Percentiles rank a stretch among this genome's conserved stretches.
Conservation (phyloP, 768 basidiomycete genomes). For the Mycena floridula region DNA sequence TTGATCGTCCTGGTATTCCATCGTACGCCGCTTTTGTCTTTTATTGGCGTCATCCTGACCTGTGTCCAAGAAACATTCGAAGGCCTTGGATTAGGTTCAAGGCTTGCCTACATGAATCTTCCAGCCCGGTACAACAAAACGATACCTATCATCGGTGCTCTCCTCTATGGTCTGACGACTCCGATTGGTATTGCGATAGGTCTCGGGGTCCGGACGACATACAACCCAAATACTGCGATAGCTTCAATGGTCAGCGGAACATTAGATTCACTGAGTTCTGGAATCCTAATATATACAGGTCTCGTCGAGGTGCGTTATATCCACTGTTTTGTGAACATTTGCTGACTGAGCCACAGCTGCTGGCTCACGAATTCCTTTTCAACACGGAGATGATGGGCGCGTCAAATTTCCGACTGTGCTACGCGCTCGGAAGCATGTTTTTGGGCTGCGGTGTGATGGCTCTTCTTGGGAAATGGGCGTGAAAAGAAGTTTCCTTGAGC, state of each 20-base stretch:
- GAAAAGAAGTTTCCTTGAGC: too few relatives aligned
- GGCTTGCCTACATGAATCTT: constrained; percentile 72
- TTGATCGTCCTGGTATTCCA: constrained; percentile 90
- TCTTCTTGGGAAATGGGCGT: constrained; percentile 87
- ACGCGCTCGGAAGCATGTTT: constrained; percentile 74
- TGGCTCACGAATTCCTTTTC: constrained; percentile 94
- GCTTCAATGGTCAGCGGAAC: constrained; percentile 81
- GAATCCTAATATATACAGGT: constrained; percentile 85
- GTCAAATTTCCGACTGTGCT: constrained; percentile 57
- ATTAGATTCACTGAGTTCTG: constrained; percentile 79
- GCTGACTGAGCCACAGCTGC: constrained; percentile 37
- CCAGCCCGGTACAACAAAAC: constrained; percentile 45
- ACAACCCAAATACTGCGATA: constrained; percentile 73
- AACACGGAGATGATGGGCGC: constrained; percentile 79
- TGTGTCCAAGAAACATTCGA: constrained; percentile 75
- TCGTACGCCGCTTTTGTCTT: constrained; percentile 45
- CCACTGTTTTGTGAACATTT: background rate
- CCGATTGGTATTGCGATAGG: constrained; percentile 88
- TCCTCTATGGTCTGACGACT: constrained; percentile 71
- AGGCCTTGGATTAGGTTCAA: constrained; percentile 88
- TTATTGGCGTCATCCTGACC: background rate
- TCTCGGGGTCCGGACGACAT: constrained; percentile 66
- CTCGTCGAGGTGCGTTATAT: constrained; percentile 64
- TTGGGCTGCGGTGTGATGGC: constrained; percentile 87
- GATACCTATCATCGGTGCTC: constrained; percentile 54